A percentile compares a stretch with the other conserved stretches of the same genome.
These are phyloP conservation scores for Yamadazyma atlantica DNA, from an alignment of 1,139 yeast genomes.

Conservation along the genomic window DNA sequence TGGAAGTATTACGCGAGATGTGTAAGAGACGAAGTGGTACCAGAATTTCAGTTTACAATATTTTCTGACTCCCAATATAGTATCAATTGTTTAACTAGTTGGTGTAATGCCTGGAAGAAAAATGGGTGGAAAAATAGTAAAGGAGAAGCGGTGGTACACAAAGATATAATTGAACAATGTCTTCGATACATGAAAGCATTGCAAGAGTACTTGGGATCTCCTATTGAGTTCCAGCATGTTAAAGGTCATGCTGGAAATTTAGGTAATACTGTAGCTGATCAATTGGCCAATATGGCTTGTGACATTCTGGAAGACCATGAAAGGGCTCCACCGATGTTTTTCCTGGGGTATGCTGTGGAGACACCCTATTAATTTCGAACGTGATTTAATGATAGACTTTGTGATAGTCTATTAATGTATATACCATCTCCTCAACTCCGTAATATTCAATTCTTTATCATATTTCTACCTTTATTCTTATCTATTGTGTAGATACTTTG, in stretches of 20 bases:
- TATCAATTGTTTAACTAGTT: constrained; percentile 44
- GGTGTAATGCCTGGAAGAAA: constrained; percentile 53
- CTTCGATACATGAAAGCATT: constrained; percentile 27
- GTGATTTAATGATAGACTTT: too few relatives aligned
- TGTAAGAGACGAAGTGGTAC: neutral
- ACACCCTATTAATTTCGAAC: too few relatives aligned
- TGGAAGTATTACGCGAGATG: neutral
- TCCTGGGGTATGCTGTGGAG: too few relatives aligned
- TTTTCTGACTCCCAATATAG: constrained; percentile 62
- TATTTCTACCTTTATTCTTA: too few relatives aligned
- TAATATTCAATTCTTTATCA: too few relatives aligned
- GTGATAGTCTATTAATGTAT: too few relatives aligned
- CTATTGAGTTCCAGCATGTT: constrained; percentile 55
- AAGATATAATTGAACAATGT: constrained; percentile 44
- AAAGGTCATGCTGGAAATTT: constrained; percentile 66
- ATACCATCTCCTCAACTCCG: too few relatives aligned
- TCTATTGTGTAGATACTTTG: too few relatives aligned
- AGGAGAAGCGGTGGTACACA: constrained; percentile 50
- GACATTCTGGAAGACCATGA: constrained; percentile 16
- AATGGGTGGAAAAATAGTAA: constrained; percentile 52
- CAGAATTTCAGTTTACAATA: constrained; percentile 24
- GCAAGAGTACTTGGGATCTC: constrained; percentile 26
- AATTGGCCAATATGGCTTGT: constrained; percentile 69
- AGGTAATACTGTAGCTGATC: constrained; percentile 82
- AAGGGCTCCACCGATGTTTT: too few relatives aligned